Conservation (phyloP, 371 early-diverging fungal species). For the Lichtheimia hyalospora region DNA sequence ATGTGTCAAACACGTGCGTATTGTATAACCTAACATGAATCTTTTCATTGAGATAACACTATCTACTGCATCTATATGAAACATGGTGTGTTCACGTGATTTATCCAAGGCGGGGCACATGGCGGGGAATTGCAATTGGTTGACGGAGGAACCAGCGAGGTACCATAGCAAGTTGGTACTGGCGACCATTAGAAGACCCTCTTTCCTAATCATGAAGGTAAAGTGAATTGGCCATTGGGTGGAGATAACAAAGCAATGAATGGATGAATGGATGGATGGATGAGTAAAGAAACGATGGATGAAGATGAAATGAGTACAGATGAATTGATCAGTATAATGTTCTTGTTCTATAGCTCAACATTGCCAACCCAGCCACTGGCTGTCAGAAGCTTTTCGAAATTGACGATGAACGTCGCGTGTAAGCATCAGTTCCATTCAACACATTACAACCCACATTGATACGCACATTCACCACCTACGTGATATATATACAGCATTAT, state of each 20-base stretch:
- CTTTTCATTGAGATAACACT: too few species aligned
- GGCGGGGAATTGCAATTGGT: too few species aligned
- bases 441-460: not conserved
- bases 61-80: too few species aligned
- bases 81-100: too few species aligned
- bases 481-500: too few species aligned
- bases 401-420: conserved; percentile 96
- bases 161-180: not conserved
- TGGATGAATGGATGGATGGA: conserved; percentile 15
- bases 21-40: too few species aligned
- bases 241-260: conserved; percentile 4
- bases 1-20: too few species aligned
- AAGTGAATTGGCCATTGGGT: not conserved
- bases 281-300: not conserved
- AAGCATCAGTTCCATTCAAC: conserved; percentile 37
- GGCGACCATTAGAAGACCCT: not conserved
- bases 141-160: not conserved
- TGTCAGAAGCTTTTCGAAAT: conserved; percentile 98
- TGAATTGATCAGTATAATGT: not conserved
- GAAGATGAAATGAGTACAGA: not conserved
- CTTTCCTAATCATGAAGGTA: conserved; percentile 12
- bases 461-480: too few species aligned
- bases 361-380: conserved; percentile 99
- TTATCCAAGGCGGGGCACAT: too few species aligned
- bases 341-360: conserved; percentile 80